These are phyloP conservation scores for Aspergillus pseudoviridinutans DNA, from an alignment of 2,329 filamentous ascomycete genomes.

Conservation along the genomic window DNA sequence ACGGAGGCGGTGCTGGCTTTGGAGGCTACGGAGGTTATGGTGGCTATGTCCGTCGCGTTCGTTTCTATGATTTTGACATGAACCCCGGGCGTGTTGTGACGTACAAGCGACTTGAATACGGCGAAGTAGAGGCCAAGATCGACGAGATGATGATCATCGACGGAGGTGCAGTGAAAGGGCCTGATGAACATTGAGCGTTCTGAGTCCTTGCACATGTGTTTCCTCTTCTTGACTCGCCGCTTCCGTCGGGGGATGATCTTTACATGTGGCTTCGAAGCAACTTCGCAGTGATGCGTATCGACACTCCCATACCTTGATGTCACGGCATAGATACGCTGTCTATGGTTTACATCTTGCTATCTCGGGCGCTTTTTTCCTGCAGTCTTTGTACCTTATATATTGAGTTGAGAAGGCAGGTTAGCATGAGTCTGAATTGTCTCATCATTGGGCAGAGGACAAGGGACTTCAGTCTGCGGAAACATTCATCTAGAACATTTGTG, in stretches of 20 bases:
- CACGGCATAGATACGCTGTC: background rate
- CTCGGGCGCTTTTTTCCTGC: background rate
- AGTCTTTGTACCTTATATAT: background rate
- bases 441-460: background rate
- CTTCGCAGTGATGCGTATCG: background rate
- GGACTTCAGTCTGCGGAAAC: background rate
- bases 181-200: constrained; percentile 8
- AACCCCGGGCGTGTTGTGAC: constrained; percentile 84
- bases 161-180: constrained; percentile 49
- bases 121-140: constrained; percentile 48
- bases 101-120: constrained; percentile 82
- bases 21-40: constrained; percentile 93
- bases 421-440: background rate
- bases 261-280: background rate
- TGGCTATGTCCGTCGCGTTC: constrained; percentile 75
- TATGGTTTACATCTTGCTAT: background rate
- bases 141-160: constrained; percentile 62
- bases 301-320: background rate
- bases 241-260: background rate
- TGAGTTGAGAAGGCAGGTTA: background rate
- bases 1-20: constrained; percentile 85
- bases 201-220: background rate
- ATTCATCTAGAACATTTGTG: background rate
- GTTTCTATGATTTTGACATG: constrained; percentile 90
- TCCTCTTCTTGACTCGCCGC: background rate